Conservation (phyloP, 345 rosid genomes). For the Acer campestre region DNA sequence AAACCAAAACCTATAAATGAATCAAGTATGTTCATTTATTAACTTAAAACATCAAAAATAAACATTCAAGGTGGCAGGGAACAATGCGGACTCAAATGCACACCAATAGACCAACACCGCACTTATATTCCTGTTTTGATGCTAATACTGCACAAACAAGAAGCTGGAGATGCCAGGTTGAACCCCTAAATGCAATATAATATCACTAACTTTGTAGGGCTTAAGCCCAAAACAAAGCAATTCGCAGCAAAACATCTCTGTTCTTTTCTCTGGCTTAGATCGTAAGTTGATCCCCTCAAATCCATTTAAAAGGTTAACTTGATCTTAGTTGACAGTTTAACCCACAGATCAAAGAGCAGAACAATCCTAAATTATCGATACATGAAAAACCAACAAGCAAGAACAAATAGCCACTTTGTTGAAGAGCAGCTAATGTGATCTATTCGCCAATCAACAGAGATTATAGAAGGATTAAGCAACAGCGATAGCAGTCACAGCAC, state of each 20-base stretch:
- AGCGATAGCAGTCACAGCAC: not conserved
- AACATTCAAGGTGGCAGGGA: constrained; percentile 1
- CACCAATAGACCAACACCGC: not conserved
- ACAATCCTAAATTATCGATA: not conserved
- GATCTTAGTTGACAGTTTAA: not conserved
- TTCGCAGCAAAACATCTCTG: not conserved
- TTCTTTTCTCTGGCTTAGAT: not conserved
- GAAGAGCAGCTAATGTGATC: not conserved
- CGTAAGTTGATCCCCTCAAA: not conserved
- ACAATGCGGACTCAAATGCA: constrained; percentile 2
- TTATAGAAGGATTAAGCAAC: not conserved
- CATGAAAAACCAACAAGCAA: not conserved
- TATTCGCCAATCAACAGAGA: not conserved
- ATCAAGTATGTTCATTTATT: constrained; percentile 34
- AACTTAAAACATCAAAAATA: constrained; percentile 14
- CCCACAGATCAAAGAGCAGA: not conserved
- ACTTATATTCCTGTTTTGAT: not conserved
- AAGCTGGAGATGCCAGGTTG: not conserved
- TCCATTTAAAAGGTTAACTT: not conserved
- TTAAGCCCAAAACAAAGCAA: not conserved
- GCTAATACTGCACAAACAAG: not conserved
- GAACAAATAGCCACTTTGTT: not conserved
- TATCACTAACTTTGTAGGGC: not conserved
- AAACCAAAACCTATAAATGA: constrained; percentile 53
- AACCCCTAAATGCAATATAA: not conserved